Conservation (phyloP, 1,284 basidiomycete genomes). For the Trichosporon coremiiforme region DNA sequence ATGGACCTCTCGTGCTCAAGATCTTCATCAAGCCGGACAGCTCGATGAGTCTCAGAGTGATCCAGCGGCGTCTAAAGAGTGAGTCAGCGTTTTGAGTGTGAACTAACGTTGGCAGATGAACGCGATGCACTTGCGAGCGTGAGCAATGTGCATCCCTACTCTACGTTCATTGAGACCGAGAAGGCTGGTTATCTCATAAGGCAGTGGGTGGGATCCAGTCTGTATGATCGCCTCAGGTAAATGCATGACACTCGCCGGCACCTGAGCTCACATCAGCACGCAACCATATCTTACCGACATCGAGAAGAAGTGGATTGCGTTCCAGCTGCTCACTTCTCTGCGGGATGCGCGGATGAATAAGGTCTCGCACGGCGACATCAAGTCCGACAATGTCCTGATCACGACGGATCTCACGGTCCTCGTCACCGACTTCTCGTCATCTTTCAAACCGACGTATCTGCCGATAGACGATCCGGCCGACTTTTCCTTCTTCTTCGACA, state of each 20-base stretch:
- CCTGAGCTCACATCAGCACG: slow-evolving; percentile 65
- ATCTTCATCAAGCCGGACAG: slow-evolving; percentile 81
- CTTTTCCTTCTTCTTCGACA: slow-evolving; percentile 98
- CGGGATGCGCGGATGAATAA: slow-evolving; percentile 75
- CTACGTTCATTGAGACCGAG: slow-evolving; percentile 90
- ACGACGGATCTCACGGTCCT: slow-evolving; percentile 96
- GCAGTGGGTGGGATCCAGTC: slow-evolving; percentile 91
- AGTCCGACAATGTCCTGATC: slow-evolving; percentile 95
- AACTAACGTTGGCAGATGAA: slow-evolving; percentile 64
- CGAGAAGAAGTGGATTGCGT: slow-evolving; percentile 98
- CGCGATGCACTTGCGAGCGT: slow-evolving; percentile 81
- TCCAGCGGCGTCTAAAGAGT: slow-evolving; percentile 72
- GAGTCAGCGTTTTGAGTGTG: slow-evolving; percentile 34
- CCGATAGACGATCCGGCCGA: slow-evolving; percentile 96
- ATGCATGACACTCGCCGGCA: slow-evolving; percentile 39
- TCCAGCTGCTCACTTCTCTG: slow-evolving; percentile 85
- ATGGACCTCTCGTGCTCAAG: slow-evolving; percentile 74
- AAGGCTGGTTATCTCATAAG: slow-evolving; percentile 93
- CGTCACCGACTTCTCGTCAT: slow-evolving; percentile 90
- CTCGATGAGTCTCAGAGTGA: slow-evolving; percentile 66
- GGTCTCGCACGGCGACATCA: slow-evolving; percentile 94
- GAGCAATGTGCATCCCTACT: slow-evolving; percentile 85
- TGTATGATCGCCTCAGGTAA: slow-evolving; percentile 97
- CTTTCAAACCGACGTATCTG: slow-evolving; percentile 91
- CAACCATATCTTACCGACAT: slow-evolving; percentile 87